Percentiles rank a stretch among this genome's conserved stretches.
Conservation (phyloP, 2,329 filamentous ascomycete species). For the Helotiales sp. region DNA sequence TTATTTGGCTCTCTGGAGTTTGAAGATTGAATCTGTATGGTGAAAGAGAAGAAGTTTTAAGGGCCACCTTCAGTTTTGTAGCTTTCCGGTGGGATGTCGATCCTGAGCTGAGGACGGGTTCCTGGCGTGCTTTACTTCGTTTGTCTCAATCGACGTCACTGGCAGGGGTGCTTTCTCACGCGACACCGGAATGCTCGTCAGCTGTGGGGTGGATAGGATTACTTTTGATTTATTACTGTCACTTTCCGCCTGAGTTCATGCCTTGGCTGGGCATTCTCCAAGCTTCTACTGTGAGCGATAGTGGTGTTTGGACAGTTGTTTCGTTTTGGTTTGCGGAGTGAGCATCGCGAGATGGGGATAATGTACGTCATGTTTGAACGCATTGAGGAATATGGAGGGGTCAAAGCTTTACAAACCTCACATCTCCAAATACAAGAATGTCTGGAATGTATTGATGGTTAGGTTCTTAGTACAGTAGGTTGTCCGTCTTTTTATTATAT, state of each 20-base stretch:
- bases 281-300: neutral
- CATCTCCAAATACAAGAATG: neutral
- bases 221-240: neutral
- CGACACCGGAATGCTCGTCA: conserved; percentile 12
- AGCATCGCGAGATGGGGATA: conserved; percentile 1
- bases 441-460: neutral
- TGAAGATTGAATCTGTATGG: conserved; percentile 3
- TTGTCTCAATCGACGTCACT: conserved; percentile 22
- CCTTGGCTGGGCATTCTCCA: conserved; percentile 1
- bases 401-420: conserved; percentile 9
- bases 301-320: neutral
- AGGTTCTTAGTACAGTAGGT: too few species aligned
- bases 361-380: conserved; percentile 19
- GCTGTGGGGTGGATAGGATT: conserved; percentile 7
- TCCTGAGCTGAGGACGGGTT: conserved; percentile 18
- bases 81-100: conserved; percentile 18
- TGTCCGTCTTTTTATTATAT: too few species aligned
- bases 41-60: conserved; percentile 3
- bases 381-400: conserved; percentile 2
- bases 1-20: conserved; percentile 7
- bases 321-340: neutral
- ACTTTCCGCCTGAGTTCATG: neutral
- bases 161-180: conserved; percentile 23
- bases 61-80: conserved; percentile 33
- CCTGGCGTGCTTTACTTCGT: conserved; percentile 23